These are phyloP conservation scores for Candida sithepensis DNA, from an alignment of 805 yeast species.

Conservation along the genomic window DNA sequence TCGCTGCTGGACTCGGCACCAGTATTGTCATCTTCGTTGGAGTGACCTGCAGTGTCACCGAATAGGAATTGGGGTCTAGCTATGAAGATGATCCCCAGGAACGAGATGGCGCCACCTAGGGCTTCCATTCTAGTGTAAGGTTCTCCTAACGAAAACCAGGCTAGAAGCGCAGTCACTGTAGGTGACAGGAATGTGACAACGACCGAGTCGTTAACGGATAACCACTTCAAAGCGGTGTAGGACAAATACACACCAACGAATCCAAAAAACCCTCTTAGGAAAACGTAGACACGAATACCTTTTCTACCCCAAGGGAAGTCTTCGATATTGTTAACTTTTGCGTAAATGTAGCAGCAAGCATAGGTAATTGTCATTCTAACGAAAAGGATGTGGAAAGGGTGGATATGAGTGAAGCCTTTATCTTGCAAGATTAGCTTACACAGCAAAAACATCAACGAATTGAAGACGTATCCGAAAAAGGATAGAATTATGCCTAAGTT, in stretches of 20 bases:
- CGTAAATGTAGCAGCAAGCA: conserved; percentile 49
- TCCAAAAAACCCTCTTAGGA: conserved; percentile 58
- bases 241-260: conserved; percentile 71
- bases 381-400: conserved; percentile 61
- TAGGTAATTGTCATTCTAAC: conserved; percentile 69
- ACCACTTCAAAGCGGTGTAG: conserved; percentile 64
- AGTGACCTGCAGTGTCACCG: conserved; percentile 29
- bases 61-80: conserved; percentile 72
- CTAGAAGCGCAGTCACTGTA: conserved; percentile 66
- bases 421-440: conserved; percentile 66
- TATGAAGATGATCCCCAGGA: conserved; percentile 67
- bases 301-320: conserved; percentile 10
- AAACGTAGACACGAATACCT: conserved; percentile 1
- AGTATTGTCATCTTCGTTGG: conserved; percentile 23
- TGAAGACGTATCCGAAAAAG: conserved; percentile 59
- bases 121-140: conserved; percentile 59
- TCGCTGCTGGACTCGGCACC: conserved; percentile 1
- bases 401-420: conserved; percentile 46
- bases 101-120: conserved; percentile 56
- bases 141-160: conserved; percentile 62
- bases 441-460: conserved; percentile 64
- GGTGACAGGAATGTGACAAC: conserved; percentile 75
- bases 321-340: conserved; percentile 15
- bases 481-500: conserved; percentile 54
- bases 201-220: conserved; percentile 72